Evolutionary conservation across 108 stramenopile species (phyloP).

Genomic region (Skeletonema menzelii): DNA sequence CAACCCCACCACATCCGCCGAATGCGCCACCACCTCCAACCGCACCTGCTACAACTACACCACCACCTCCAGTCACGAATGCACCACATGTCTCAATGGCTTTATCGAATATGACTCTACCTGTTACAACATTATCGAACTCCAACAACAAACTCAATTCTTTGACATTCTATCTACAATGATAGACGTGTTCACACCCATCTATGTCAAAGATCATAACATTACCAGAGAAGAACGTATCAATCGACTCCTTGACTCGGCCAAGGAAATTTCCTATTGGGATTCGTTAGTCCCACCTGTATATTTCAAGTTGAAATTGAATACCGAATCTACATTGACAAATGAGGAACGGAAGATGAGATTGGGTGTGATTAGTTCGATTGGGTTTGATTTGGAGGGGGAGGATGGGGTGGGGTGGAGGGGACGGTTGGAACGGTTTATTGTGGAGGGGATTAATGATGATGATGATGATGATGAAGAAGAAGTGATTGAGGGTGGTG

Average conservation of each 20-base stretch:
- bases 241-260: slow-evolving; percentile 7
- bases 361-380: slow-evolving; percentile 15
- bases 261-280: slow-evolving; percentile 21
- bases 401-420: background rate
- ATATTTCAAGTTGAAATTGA: slow-evolving; percentile 32
- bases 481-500: background rate
- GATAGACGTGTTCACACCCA: slow-evolving; percentile 8
- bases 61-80: slow-evolving; percentile 10
- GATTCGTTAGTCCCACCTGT: slow-evolving; percentile 13
- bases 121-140: slow-evolving; percentile 11
- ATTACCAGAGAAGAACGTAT: slow-evolving; percentile 20
- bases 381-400: background rate
- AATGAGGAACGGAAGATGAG: slow-evolving; percentile 17
- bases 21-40: background rate
- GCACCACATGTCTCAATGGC: slow-evolving; percentile 14
- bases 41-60: background rate
- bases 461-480: slow-evolving; percentile 5
- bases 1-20: background rate
- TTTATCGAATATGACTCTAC: slow-evolving; percentile 13
- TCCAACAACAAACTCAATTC: background rate
- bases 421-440: slow-evolving; percentile 12
- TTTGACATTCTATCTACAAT: slow-evolving; percentile 1
- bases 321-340: slow-evolving; percentile 30
- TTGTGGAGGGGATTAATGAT: background rate
- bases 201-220: slow-evolving; percentile 1